These are phyloP conservation scores for Pseudopyricularia cyperi DNA, from an alignment of 2,329 filamentous ascomycete genomes.

Conservation along the genomic window DNA sequence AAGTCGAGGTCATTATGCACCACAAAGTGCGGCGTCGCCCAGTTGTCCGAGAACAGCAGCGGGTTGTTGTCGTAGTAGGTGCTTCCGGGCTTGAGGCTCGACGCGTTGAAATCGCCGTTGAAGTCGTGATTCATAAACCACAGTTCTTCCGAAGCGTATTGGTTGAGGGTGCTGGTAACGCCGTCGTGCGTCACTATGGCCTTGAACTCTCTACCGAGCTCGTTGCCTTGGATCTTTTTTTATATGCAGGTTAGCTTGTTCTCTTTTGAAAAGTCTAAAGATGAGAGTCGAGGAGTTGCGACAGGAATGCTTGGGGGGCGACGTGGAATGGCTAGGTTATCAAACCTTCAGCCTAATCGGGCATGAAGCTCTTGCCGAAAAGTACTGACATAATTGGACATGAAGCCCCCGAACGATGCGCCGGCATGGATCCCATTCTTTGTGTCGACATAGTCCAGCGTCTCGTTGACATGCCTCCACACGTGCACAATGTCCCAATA, in stretches of 20 bases:
- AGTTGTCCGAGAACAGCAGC: slow-evolving; percentile 35
- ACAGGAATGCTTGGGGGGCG: background rate
- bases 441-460: slow-evolving; percentile 36
- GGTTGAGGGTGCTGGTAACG: slow-evolving; percentile 19
- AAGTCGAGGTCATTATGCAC: slow-evolving; percentile 59
- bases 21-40: slow-evolving; percentile 57
- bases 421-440: slow-evolving; percentile 35
- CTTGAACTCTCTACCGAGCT: slow-evolving; percentile 40
- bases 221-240: slow-evolving; percentile 34
- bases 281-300: too few species aligned
- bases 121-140: slow-evolving; percentile 29
- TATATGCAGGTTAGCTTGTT: background rate
- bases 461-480: slow-evolving; percentile 36
- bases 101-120: slow-evolving; percentile 23
- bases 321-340: too few species aligned
- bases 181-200: slow-evolving; percentile 43
- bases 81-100: background rate
- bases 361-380: too few species aligned
- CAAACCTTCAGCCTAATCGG: too few species aligned
- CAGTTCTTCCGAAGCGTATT: slow-evolving; percentile 20
- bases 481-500: slow-evolving; percentile 41
- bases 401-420: slow-evolving; percentile 41
- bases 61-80: slow-evolving; percentile 37
- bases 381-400: slow-evolving; percentile 33
- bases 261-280: too few species aligned